Percentiles rank a stretch among this genome's conserved stretches.
These are phyloP conservation scores for Haplosporangium sp. DNA, from an alignment of 371 early-diverging fungal species.

Conservation along the genomic window DNA sequence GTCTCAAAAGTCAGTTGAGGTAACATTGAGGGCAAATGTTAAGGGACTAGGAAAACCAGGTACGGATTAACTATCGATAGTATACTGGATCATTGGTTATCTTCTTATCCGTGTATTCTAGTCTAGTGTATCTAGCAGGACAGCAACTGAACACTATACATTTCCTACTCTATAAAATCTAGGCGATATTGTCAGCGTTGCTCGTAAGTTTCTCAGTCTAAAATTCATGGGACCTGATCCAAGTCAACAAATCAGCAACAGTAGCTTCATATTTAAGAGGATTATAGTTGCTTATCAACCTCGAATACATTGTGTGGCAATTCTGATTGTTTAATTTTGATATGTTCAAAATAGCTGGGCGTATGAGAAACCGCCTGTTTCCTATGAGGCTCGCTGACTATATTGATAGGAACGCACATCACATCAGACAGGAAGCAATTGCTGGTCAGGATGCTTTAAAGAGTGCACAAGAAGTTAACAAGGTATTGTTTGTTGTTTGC, in stretches of 20 bases:
- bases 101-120: no score
- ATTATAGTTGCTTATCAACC: not conserved
- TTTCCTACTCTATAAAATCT: not conserved
- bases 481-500: constrained; percentile 16
- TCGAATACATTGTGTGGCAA: not conserved
- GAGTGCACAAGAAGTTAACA: constrained; percentile 29
- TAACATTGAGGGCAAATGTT: constrained; percentile 46
- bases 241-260: not conserved
- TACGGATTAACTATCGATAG: constrained; percentile 10
- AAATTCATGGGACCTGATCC: not conserved
- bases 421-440: constrained; percentile 13
- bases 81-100: not conserved
- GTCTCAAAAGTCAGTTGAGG: constrained; percentile 49
- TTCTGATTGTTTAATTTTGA: not conserved
- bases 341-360: constrained; percentile 30
- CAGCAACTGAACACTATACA: not conserved
- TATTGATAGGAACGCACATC: constrained; percentile 42
- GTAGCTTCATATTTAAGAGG: not conserved
- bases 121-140: no score
- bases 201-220: constrained; percentile 23
- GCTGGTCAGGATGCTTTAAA: constrained; percentile 33
- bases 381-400: constrained; percentile 50
- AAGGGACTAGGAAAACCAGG: constrained; percentile 56
- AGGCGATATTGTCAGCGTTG: constrained; percentile 53
- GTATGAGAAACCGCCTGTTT: constrained; percentile 53